phyloP scores from a whole-genome alignment of 768 basidiomycete genomes.

The Pleurotus platypus region DNA sequence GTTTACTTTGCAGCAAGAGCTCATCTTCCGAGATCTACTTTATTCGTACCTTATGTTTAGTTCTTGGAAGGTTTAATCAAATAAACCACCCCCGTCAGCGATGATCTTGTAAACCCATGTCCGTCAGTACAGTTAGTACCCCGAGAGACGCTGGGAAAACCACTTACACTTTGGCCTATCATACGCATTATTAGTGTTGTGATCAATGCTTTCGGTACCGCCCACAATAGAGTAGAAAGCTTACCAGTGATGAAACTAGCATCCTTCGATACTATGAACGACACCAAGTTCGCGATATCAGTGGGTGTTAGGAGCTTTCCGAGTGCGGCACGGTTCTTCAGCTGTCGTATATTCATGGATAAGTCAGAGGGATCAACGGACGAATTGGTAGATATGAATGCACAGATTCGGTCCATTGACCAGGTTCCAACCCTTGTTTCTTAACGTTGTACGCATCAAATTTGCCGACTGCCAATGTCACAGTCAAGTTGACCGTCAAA shows the following conservation, averaged over 20 bases:
- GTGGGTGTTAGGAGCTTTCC: conserved; percentile 15
- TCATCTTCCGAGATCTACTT: no score
- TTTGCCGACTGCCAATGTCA: background rate
- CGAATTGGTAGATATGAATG: background rate
- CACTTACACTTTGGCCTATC: conserved; percentile 5
- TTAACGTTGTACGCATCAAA: conserved; percentile 10
- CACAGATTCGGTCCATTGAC: background rate
- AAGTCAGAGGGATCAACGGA: no score
- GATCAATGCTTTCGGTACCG: background rate
- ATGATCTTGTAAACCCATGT: background rate
- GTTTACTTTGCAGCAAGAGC: no score
- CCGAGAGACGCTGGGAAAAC: no score
- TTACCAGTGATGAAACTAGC: conserved; percentile 14
- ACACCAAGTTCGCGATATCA: conserved; percentile 27
- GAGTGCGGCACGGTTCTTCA: background rate
- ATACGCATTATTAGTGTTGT: no score
- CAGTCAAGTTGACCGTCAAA: no score
- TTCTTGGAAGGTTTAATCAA: background rate
- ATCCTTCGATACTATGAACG: conserved; percentile 28
- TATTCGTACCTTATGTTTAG: no score
- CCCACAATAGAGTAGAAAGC: background rate
- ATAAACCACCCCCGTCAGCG: background rate
- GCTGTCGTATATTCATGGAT: background rate
- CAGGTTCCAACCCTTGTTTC: background rate
- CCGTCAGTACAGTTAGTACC: background rate